Base-by-base conservation (phyloP, 1,284 basidiomycete species). In the Apiotrichum gamsii region DNA sequence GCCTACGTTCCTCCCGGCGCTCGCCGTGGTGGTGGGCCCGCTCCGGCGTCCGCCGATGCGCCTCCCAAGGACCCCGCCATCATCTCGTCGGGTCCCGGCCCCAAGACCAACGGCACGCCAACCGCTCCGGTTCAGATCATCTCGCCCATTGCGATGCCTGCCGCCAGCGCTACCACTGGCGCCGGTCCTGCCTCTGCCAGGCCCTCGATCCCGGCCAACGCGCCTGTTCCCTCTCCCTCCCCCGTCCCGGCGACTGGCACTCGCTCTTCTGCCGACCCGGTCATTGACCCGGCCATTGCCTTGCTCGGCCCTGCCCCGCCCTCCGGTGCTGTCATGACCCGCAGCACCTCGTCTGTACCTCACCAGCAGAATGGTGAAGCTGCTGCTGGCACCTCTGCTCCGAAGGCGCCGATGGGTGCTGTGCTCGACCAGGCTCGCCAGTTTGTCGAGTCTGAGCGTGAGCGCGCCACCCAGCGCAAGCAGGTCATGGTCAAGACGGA, bases 1-100 rank as follows among this genome's bases (percentile, higher is more conserved):
- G 93, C 94, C 23, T 97, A 98, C 65, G 82, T 97, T 32, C 93
- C 94, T 35, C 90, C 91, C 11, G 87, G 83, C 48, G 87, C 89
- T 24, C 81, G 79, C 19, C 67, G 85, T 54, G 65, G 67, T 4
- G 62, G 63, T 5, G 57, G 49, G 13, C 34, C 41, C 15, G 44
- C 36, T 31, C 36, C 25, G 18, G 36, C 14, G 23, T 29, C 33
- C 5, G 18, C 36, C 20, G 44, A 44, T 45, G 44, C 46, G 15
- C 34, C 33, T 13, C 3, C 28, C 20, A 42, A 46, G 39, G 44
- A 43, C 15, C 21, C 29, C 14, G 16, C 29, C 29, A 24, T 29
- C 16, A 29, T 30, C 20, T 40, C 32, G 2, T 35, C 49, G n/a
- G 32, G 23, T 5, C 29, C 32, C 13, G 55, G 51, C 20, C 59